Evolutionary conservation across 495 filamentous ascomycete species (phyloP), one percentile per base, ranked within the genome.

Genomic region (Lentithecium fluviatile): DNA sequence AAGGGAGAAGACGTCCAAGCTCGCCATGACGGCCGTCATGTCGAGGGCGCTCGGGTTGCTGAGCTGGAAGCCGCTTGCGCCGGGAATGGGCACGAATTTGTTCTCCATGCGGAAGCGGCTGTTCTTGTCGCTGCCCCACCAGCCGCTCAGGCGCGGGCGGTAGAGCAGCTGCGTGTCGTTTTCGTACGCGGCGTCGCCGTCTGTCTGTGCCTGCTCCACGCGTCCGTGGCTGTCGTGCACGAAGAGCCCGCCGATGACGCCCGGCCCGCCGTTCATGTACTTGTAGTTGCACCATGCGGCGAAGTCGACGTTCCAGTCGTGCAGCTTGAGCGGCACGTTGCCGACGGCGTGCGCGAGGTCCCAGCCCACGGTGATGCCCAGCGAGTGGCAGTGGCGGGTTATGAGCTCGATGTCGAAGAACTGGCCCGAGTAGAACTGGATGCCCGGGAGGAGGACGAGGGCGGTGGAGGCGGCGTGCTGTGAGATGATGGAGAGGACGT

Each of bases 221-320:
- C 74, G 66, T 11, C 85, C 83, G 70, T 96, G 85, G 47, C 78
- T 80, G 45, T 87, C 82, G 71, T 98, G 90, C 20, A 98, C 89
- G 65, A 97, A 98, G 20, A 91, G 71, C 6, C 89, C 91, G 19
- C 83, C 92, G 68, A 95, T 95, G 25, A 83, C 83, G 29, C 94
- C 94, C 0, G 94, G 93, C 0, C 95, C 95, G 51, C 83, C 82
- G 70, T 96, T 97, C 58, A 98, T 80, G 71, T 98, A 98, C 75
- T 98, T 98, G 78, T 98, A 98, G 49, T 81, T 89, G 73, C 94
- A 98, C 94, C 94, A 98, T n/a, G 80, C 88, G 2, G 94, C 91
- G 57, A 95, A 95, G 73, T 98, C 94, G 25, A 97, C 92, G 53
- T 91, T 82, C 95, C 95, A 97, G 68, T 90, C 88, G 72, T 96